Base-by-base conservation (phyloP, 1,139 yeast genomes). In the Trichomonascaceae sp. region DNA sequence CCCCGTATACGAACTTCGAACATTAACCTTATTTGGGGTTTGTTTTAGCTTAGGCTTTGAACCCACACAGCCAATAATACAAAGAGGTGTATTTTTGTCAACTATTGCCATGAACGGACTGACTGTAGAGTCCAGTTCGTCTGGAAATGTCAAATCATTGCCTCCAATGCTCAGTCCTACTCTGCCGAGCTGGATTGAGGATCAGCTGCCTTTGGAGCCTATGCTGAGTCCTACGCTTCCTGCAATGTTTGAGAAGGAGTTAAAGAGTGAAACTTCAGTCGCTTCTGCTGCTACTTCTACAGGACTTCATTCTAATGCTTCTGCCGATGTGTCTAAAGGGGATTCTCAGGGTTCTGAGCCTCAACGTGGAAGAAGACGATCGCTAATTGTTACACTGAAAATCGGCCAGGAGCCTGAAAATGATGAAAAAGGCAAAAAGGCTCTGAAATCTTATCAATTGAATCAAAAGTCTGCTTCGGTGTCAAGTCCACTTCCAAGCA, bases 91-190 rank as follows among this genome's bases (percentile, higher is more conserved):
- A 5, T 4, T 10, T 32, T 32, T 8, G 9, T n/a, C n/a, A 32
- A n/a, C 15, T 12, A 7, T 17, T 36, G 41, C 17, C 5, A 36
- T 36, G 41, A 36, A 17, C n/a, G 41, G 6, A 15, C 41, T 36
- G 17, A 36, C 18, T 36, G 41, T 36, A 17, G 17, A 36, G 3
- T 36, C 41, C 41, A 36, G 41, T 13, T 2, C 41, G 17, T 13
- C 41, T 36, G 17, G 8, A 13, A 36, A 9, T 36, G 41, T 6
- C 41, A 36, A 36, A 36, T n/a, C 72, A 58, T 69, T 75, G 36
- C 73, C 73, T 36, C 70, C 71, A 4, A 63, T 68, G 67, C 61
- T 69, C 49, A 67, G 71, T 52, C 73, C 73, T 8, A 67, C 73
- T 13, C 60, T 68, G 32, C 72, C 72, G 12, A 56, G 66, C 3